Evolutionary conservation across 2,329 filamentous ascomycete genomes (phyloP), one percentile per base, ranked within the genome.

Genomic region (Neofusicoccum cordaticola): DNA sequence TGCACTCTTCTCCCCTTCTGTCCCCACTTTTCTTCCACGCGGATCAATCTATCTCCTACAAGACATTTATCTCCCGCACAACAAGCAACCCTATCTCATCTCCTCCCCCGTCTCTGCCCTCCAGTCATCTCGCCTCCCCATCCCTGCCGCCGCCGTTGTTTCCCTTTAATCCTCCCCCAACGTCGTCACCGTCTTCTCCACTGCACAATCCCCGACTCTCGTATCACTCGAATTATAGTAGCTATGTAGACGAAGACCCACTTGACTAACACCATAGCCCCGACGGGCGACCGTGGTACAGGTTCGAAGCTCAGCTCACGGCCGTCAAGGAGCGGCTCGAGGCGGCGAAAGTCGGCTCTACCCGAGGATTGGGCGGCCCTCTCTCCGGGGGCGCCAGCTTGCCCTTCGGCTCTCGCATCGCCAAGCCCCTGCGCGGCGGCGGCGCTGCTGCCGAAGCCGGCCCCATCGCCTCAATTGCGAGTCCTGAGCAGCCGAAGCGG

Each of bases 301-400:
- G 95, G 78, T 99, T 99, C 83, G 95, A 99, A 83, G 90, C 92
- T 42, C 95, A 99, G 81, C 91, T 99, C 76, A 91, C 93, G 48
- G 93, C 93, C 60, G 95, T 99, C 80, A 99, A 98, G 84, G 95
- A 99, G 78, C 91, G 95, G 68, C 89, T 99, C 69, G 95, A 99
- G 80, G 91, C 92, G 61, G 95, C 93, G 77, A 99, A 98, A 81
- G 87, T 89, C 56, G 92, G 93, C 72, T 95, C 91, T 69, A 97
- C 93, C 11, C 90, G 93, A 69, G 93, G 92, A 62, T 86, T 97
- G 63, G 74, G 75, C n/a, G 91, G 90, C 61, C 86, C 88, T 53
- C 83, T 86, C 7, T 79, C 69, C 67, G 53, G 53, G 53, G 63
- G 79, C 67, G 94, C 96, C 77, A 94, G 96, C 77, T 96, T 88